Percentiles rank a stretch among this genome's conserved stretches.
Conservation (phyloP, 768 basidiomycete genomes). For the Mycena filopes region DNA sequence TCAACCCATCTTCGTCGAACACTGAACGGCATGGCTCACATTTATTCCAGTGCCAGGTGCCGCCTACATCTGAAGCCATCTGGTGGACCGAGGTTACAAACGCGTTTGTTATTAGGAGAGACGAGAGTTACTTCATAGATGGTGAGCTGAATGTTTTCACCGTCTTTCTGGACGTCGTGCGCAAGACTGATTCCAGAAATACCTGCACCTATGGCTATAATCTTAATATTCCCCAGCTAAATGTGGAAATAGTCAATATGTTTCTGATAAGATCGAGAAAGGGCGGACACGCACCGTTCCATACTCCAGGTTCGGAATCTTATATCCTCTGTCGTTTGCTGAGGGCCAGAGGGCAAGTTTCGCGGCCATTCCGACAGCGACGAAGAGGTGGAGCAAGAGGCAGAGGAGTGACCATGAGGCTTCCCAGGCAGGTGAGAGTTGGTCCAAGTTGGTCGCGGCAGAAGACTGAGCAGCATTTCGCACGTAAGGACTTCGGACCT, state of each 20-base stretch:
- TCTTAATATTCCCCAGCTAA: conserved; percentile 48
- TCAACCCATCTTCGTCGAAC: background rate
- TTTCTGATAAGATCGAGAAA: too few species aligned
- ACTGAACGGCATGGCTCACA: conserved; percentile 17
- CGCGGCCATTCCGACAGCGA: background rate
- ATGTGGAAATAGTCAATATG: too few species aligned
- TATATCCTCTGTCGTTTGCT: conserved; percentile 36
- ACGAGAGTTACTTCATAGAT: too few species aligned
- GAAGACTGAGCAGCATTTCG: too few species aligned
- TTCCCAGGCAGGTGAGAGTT: too few species aligned
- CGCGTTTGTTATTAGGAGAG: too few species aligned
- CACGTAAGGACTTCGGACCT: too few species aligned
- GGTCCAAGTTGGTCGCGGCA: too few species aligned
- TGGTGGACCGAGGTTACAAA: too few species aligned
- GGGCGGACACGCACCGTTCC: conserved; percentile 23
- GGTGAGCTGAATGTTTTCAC: conserved; percentile 54
- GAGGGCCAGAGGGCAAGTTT: conserved; percentile 28
- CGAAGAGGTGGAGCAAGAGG: background rate
- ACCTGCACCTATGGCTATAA: conserved; percentile 56
- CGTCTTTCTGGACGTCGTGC: conserved; percentile 36
- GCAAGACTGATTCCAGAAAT: conserved; percentile 53
- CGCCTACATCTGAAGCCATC: conserved; percentile 56
- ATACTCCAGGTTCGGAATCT: conserved; percentile 34
- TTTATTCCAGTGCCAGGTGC: conserved; percentile 58
- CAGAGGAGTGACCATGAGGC: background rate